Percentiles rank a stretch among this genome's conserved stretches.
Conservation (phyloP, 2,329 filamentous ascomycete species). For the Sporothrix humicola region DNA sequence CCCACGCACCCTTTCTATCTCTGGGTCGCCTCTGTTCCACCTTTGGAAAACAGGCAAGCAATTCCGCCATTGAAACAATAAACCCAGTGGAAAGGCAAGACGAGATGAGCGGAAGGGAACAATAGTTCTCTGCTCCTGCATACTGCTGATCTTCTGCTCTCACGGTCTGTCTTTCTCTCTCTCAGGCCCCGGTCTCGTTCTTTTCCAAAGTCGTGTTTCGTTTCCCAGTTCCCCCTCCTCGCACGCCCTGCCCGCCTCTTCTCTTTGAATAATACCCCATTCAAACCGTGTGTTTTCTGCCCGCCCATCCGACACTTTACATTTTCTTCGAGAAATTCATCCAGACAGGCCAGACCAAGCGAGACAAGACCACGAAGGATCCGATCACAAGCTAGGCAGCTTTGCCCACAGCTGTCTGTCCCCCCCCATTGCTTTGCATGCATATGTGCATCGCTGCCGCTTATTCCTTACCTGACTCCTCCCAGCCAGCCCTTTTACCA, state of each 20-base stretch:
- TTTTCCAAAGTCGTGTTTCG: conserved; percentile 1
- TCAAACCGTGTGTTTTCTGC: not conserved
- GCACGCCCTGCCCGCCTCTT: not conserved
- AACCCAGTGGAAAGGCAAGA: not conserved
- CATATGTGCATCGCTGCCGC: conserved; percentile 28
- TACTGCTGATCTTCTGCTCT: not conserved
- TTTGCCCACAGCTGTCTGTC: not conserved
- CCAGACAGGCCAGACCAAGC: conserved; percentile 5
- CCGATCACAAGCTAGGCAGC: conserved; percentile 27
- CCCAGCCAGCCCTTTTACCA: not conserved
- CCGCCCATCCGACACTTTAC: not conserved
- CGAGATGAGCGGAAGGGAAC: not conserved
- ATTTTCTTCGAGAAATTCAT: not conserved
- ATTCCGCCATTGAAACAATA: conserved; percentile 24
- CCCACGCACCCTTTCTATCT: conserved; percentile 3
- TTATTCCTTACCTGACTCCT: conserved; percentile 23
- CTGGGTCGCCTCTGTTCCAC: conserved; percentile 14
- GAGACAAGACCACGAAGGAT: conserved; percentile 23
- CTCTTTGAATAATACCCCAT: not conserved
- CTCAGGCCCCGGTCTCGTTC: not conserved
- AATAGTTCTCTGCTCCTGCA: not conserved
- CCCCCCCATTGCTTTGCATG: conserved; percentile 1
- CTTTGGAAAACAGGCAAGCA: conserved; percentile 23
- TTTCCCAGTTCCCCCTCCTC: conserved; percentile 5
- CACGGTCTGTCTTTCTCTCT: not conserved